phyloP scores from a whole-genome alignment of 495 filamentous ascomycete genomes.

The Trichocladium antarcticum region DNA sequence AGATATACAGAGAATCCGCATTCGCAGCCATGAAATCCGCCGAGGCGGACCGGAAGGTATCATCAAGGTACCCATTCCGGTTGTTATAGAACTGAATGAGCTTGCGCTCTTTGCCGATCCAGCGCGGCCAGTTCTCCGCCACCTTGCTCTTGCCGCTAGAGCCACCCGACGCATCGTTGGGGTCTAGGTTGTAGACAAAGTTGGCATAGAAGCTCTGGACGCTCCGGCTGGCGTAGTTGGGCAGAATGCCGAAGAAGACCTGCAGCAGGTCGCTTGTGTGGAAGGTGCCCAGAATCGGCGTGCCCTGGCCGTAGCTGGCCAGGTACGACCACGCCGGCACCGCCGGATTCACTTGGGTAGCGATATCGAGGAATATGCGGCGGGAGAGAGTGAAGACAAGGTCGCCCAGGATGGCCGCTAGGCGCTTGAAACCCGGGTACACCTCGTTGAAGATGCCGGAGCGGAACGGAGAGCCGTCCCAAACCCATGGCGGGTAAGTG shows the following conservation, averaged over 20 bases:
- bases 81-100: conserved; percentile 48
- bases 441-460: conserved; percentile 51
- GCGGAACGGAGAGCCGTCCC: conserved; percentile 53
- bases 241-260: conserved; percentile 50
- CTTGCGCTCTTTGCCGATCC: conserved; percentile 36
- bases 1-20: conserved; percentile 13
- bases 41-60: conserved; percentile 46
- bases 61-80: conserved; percentile 36
- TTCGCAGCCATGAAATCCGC: conserved; percentile 44
- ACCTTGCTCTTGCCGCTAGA: conserved; percentile 20
- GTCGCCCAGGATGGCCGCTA: conserved; percentile 66
- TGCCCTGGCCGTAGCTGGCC: conserved; percentile 53
- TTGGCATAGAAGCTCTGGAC: conserved; percentile 54
- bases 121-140: conserved; percentile 51
- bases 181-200: conserved; percentile 55
- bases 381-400: conserved; percentile 54
- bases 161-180: conserved; percentile 41
- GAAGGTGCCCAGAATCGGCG: conserved; percentile 60
- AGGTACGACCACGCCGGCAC: conserved; percentile 64
- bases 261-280: conserved; percentile 57
- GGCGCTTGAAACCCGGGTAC: conserved; percentile 65
- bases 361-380: conserved; percentile 42
- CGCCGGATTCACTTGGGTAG: conserved; percentile 35
- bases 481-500: conserved; percentile 42
- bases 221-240: conserved; percentile 49